Evolutionary conservation across 1,139 yeast species (phyloP).

Genomic region (Blastobotrys buckinghamii): DNA sequence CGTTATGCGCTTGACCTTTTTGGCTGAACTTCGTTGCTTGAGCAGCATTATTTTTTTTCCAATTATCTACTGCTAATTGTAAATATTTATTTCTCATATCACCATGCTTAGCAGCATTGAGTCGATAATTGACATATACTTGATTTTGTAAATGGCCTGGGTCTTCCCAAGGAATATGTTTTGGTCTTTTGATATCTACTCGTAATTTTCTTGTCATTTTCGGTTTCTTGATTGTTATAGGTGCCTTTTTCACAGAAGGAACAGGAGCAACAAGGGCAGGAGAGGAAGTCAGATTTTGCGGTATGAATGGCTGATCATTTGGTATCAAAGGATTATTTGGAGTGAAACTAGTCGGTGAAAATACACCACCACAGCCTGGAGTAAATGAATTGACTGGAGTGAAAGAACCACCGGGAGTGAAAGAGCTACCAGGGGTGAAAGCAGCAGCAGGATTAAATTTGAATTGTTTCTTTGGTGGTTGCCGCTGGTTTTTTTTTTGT

Average conservation of each 20-base stretch:
- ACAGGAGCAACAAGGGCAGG: not conserved
- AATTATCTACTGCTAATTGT: constrained; percentile 35
- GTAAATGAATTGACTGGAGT: not conserved
- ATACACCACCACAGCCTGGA: too few relatives aligned
- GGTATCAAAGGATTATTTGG: too few relatives aligned
- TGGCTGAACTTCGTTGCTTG: constrained; percentile 35
- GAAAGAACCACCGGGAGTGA: not conserved
- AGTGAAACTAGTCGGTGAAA: too few relatives aligned
- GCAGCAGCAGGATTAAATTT: constrained; percentile 9
- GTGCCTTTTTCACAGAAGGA: not conserved
- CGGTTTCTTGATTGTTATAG: constrained; percentile 8
- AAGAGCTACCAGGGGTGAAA: not conserved
- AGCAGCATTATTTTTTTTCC: constrained; percentile 35
- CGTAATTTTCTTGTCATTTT: constrained; percentile 20
- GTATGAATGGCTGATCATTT: not conserved
- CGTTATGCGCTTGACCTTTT: constrained; percentile 32
- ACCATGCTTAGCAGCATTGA: constrained; percentile 25
- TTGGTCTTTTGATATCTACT: constrained; percentile 28
- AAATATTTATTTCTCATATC: constrained; percentile 36
- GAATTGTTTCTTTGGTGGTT: constrained; percentile 6
- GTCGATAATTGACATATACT: constrained; percentile 25
- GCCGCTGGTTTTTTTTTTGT: constrained; percentile 7
- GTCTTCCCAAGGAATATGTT: constrained; percentile 34
- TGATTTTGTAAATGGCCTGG: constrained; percentile 22
- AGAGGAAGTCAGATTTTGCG: too few relatives aligned